phyloP scores from a whole-genome alignment of 139 green algal species.

The Dunaliella sp. region DNA sequence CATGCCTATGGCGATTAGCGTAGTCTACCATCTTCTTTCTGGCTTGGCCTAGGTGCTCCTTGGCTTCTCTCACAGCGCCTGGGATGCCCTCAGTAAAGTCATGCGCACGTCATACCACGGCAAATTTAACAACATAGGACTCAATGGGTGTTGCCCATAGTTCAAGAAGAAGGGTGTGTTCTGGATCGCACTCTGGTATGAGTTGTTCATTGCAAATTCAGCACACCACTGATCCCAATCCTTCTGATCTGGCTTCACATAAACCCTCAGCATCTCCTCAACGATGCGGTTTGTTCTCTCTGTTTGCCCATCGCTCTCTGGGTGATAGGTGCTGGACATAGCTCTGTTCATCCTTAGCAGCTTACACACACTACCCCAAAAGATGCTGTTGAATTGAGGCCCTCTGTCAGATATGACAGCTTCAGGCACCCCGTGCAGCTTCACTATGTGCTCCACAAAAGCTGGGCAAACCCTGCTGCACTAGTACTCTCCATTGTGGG shows the following conservation, averaged over 20 bases:
- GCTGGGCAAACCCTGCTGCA: slow-evolving; percentile 13
- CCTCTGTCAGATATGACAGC: slow-evolving; percentile 41
- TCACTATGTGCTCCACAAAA: slow-evolving; percentile 32
- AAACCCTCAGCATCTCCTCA: slow-evolving; percentile 50
- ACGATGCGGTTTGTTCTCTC: slow-evolving; percentile 57
- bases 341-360: slow-evolving; percentile 15
- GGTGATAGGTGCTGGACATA: slow-evolving; percentile 50
- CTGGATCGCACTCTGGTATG: not conserved
- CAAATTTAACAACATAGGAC: not conserved
- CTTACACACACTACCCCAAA: slow-evolving; percentile 37
- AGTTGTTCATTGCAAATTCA: slow-evolving; percentile 32
- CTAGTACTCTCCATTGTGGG: not conserved
- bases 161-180: slow-evolving; percentile 8
- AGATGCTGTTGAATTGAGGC: slow-evolving; percentile 22
- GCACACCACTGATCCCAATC: slow-evolving; percentile 9
- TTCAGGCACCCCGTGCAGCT: slow-evolving; percentile 26
- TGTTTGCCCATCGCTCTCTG: slow-evolving; percentile 66
- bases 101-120: not conserved
- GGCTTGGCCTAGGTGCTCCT: not conserved
- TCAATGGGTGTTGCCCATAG: slow-evolving; percentile 9
- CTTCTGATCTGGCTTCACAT: slow-evolving; percentile 17
- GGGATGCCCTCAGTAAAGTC: not conserved
- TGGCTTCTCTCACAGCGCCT: not conserved
- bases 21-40: not conserved
- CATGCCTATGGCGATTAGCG: not conserved